Conservation (phyloP, 495 filamentous ascomycete genomes). For the Paragyromitra xinjiangensis region DNA sequence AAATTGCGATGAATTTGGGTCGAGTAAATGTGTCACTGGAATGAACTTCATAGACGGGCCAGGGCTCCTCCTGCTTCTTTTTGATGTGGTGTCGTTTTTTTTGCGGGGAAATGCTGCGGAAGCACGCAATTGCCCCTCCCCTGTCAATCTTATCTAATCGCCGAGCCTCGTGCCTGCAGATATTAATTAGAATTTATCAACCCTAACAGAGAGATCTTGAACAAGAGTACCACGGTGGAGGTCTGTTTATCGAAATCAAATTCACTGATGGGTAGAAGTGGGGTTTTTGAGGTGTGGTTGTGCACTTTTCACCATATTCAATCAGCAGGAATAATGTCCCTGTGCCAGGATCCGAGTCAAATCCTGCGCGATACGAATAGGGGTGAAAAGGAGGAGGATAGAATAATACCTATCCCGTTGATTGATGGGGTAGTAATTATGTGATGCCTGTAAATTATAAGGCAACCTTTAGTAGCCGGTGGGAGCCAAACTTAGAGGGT, state of each 20-base stretch:
- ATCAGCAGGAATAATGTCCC: neutral
- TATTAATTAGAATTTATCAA: neutral
- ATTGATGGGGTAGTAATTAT: neutral
- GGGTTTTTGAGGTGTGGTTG: neutral
- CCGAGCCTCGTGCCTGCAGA: conserved; percentile 6
- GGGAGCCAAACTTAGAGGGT: neutral
- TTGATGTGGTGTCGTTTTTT: neutral
- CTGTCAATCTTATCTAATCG: conserved; percentile 42
- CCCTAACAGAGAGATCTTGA: neutral
- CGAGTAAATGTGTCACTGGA: neutral
- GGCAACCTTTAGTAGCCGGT: neutral
- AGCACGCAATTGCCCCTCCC: conserved; percentile 43
- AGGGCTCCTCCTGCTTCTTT: neutral
- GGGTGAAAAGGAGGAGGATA: neutral
- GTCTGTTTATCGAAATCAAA: too few species aligned
- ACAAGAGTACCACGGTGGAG: too few species aligned
- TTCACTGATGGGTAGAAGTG: neutral
- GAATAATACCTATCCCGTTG: neutral
- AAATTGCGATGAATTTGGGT: neutral
- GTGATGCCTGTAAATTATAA: neutral
- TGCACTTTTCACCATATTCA: neutral
- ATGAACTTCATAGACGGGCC: neutral
- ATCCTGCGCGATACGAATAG: neutral
- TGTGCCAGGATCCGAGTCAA: neutral
- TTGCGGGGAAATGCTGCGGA: conserved; percentile 25